Percentiles rank a stretch among this genome's conserved stretches.
These are phyloP conservation scores for Alternaria triticina DNA, from an alignment of 2,329 filamentous ascomycete species.

Conservation along the genomic window DNA sequence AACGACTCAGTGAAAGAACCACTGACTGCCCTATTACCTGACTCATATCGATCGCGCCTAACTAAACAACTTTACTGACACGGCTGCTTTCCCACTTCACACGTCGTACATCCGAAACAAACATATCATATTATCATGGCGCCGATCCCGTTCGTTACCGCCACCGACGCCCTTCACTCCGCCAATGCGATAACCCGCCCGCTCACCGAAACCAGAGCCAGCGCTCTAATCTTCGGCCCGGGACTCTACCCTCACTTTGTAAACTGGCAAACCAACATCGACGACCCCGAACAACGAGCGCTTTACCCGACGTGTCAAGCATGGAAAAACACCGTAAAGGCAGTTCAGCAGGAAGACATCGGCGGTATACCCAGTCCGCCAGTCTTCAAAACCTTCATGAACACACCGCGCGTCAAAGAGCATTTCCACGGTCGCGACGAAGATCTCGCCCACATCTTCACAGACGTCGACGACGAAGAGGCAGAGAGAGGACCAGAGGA, in stretches of 20 bases:
- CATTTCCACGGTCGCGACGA: neutral
- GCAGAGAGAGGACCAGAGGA: neutral
- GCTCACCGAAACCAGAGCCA: neutral
- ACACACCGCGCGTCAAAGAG: neutral
- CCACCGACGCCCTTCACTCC: neutral
- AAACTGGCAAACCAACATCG: neutral
- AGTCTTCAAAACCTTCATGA: constrained; percentile 1
- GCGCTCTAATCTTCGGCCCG: neutral
- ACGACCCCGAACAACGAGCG: neutral
- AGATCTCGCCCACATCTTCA: neutral
- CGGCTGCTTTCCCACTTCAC: neutral
- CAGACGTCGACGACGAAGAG: neutral
- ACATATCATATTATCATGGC: neutral
- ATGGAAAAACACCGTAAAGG: neutral
- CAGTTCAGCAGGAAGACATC: neutral
- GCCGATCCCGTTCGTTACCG: neutral
- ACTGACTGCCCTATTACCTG: neutral
- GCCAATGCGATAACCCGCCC: neutral
- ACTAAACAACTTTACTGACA: neutral
- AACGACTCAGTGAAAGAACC: neutral
- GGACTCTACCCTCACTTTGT: neutral
- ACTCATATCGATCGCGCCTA: neutral
- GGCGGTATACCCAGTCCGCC: neutral
- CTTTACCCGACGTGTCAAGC: neutral
- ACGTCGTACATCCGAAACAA: neutral